phyloP scores from a whole-genome alignment of 192 early-diverging fungal genomes.

The Coemansia sp. region DNA sequence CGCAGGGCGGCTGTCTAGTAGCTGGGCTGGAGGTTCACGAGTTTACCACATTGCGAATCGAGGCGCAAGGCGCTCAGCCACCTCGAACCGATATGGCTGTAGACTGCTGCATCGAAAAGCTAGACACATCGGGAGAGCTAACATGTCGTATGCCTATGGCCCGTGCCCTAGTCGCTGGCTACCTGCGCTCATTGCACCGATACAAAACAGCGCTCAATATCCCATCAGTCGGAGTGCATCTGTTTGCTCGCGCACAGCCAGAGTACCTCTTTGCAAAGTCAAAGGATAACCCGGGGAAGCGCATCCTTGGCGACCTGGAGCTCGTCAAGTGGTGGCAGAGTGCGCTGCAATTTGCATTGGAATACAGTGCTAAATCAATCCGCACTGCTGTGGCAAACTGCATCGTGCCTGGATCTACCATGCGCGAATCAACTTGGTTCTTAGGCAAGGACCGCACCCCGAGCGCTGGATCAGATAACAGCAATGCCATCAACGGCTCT shows the following conservation, averaged over 20 bases:
- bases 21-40: conserved; percentile 47
- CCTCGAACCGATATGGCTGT: conserved; percentile 19
- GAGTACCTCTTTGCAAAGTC: conserved; percentile 82
- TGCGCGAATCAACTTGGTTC: conserved; percentile 23
- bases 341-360: conserved; percentile 31
- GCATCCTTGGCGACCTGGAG: conserved; percentile 60
- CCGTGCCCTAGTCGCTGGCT: conserved; percentile 39
- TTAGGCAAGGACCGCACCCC: conserved; percentile 8
- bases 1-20: conserved; percentile 28
- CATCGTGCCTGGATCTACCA: conserved; percentile 36
- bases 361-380: neutral
- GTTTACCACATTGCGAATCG: conserved; percentile 30
- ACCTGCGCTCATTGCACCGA: conserved; percentile 32
- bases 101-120: conserved; percentile 47
- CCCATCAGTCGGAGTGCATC: conserved; percentile 42
- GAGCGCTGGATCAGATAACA: neutral
- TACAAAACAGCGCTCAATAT: conserved; percentile 21
- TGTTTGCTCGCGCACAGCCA: conserved; percentile 86
- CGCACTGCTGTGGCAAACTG: conserved; percentile 22
- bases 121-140: conserved; percentile 48
- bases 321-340: conserved; percentile 81
- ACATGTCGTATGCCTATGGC: conserved; percentile 26
- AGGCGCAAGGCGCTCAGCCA: conserved; percentile 7
- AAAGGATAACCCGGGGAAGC: conserved; percentile 63
- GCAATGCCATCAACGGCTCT: neutral